These are phyloP conservation scores for Acer saccharum DNA, from an alignment of 345 rosid species.

Conservation along the genomic window DNA sequence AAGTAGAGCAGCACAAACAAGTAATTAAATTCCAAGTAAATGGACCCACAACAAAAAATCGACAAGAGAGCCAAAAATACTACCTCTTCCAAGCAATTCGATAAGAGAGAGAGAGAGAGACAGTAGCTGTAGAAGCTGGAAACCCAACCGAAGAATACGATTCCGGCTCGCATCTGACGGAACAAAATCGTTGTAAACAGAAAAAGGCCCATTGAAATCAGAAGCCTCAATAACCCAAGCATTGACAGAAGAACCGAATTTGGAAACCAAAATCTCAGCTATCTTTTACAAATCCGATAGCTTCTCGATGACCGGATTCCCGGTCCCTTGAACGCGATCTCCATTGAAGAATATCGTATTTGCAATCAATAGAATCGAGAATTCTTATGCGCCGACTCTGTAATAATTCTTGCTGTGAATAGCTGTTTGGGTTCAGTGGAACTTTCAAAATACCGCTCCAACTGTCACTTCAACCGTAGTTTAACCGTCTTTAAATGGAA, in stretches of 20 bases:
- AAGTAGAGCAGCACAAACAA: neutral
- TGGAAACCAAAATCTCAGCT: constrained; percentile 68
- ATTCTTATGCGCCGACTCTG: constrained; percentile 59
- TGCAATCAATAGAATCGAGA: constrained; percentile 47
- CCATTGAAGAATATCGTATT: constrained; percentile 81
- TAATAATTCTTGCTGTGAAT: constrained; percentile 22
- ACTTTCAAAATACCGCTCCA: constrained; percentile 68
- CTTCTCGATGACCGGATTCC: constrained; percentile 69
- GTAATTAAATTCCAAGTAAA: neutral
- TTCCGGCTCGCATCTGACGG: too few species aligned
- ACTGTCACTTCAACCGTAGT: neutral
- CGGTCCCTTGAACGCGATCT: constrained; percentile 31
- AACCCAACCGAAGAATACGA: constrained; percentile 29
- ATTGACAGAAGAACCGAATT: constrained; percentile 61
- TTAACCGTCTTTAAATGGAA: neutral
- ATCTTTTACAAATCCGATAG: constrained; percentile 60
- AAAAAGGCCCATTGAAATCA: constrained; percentile 68
- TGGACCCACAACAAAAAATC: neutral
- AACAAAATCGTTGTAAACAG: constrained; percentile 68
- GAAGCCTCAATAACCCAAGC: constrained; percentile 72
- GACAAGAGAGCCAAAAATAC: neutral
- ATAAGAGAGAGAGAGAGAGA: constrained; percentile 53
- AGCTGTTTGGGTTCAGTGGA: constrained; percentile 32
- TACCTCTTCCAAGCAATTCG: constrained; percentile 63
- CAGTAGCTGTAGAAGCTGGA: constrained; percentile 64